Evolutionary conservation across 2,329 filamentous ascomycete genomes (phyloP).

Genomic region (Harringtonia lauricola): DNA sequence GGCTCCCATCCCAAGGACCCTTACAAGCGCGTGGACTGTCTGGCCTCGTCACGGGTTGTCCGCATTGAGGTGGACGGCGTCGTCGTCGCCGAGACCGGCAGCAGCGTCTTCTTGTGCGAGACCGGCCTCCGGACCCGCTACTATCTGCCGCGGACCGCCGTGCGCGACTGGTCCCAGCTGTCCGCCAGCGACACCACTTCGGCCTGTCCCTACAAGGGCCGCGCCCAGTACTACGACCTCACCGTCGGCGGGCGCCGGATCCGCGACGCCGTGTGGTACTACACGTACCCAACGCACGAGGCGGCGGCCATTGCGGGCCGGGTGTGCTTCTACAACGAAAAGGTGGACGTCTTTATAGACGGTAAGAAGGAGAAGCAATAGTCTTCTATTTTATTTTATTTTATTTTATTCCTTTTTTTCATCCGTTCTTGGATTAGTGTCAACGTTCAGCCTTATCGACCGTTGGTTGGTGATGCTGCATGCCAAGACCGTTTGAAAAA

Average conservation of each 20-base stretch:
- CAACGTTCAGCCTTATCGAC: no score
- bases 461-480: no score
- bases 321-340: slow-evolving; percentile 58
- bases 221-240: slow-evolving; percentile 50
- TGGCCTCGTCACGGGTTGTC: slow-evolving; percentile 42
- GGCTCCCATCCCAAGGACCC: slow-evolving; percentile 52
- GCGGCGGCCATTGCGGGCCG: slow-evolving; percentile 22
- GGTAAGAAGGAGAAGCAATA: no score
- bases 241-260: slow-evolving; percentile 30
- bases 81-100: slow-evolving; percentile 33
- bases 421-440: no score
- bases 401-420: no score
- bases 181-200: slow-evolving; percentile 39
- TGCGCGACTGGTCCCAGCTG: slow-evolving; percentile 31
- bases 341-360: slow-evolving; percentile 46
- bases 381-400: no score
- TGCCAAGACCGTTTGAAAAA: no score
- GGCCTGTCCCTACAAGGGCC: slow-evolving; percentile 56
- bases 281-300: slow-evolving; percentile 44
- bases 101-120: slow-evolving; percentile 45
- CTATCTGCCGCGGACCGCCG: slow-evolving; percentile 43
- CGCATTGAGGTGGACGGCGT: slow-evolving; percentile 35
- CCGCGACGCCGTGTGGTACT: slow-evolving; percentile 42
- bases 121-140: slow-evolving; percentile 47
- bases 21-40: slow-evolving; percentile 51